A percentile compares a stretch with the other conserved stretches of the same genome.
These are phyloP conservation scores for Epichloe coenophiala DNA, from an alignment of 2,329 filamentous ascomycete species.

Conservation along the genomic window DNA sequence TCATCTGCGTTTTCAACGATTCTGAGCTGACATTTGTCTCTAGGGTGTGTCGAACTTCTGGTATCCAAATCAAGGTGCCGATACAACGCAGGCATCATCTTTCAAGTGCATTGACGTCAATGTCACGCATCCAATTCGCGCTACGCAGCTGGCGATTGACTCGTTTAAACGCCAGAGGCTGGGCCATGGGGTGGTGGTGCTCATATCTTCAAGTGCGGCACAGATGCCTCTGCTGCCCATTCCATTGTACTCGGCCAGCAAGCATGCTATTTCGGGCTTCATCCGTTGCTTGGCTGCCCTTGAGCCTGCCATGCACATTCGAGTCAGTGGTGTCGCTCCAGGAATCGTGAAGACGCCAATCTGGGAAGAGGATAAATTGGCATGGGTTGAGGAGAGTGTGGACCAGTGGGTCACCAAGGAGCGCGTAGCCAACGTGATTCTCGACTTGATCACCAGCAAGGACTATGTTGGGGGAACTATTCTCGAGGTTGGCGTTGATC, in stretches of 20 bases:
- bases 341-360: constrained; percentile 23
- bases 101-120: constrained; percentile 15
- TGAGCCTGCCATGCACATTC: constrained; percentile 14
- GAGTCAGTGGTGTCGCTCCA: constrained; percentile 24
- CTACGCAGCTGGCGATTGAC: constrained; percentile 18
- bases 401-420: constrained; percentile 22
- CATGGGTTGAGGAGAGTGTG: constrained; percentile 12
- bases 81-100: constrained; percentile 1
- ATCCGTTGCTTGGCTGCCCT: constrained; percentile 19
- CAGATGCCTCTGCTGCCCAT: constrained; percentile 10
- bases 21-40: neutral
- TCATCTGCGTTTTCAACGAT: neutral
- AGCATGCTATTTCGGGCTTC: constrained; percentile 16
- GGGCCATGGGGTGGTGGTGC: constrained; percentile 12
- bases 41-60: constrained; percentile 4
- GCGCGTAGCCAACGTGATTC: constrained; percentile 23
- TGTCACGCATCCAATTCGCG: constrained; percentile 17
- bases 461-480: constrained; percentile 15
- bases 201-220: constrained; percentile 15
- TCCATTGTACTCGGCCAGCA: constrained; percentile 18
- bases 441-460: constrained; percentile 17
- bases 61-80: neutral
- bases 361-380: constrained; percentile 24
- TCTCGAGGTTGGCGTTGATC: constrained; percentile 5
- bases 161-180: constrained; percentile 11